Base-by-base conservation (phyloP, 768 basidiomycete genomes). In the Termitomyces sp. region DNA sequence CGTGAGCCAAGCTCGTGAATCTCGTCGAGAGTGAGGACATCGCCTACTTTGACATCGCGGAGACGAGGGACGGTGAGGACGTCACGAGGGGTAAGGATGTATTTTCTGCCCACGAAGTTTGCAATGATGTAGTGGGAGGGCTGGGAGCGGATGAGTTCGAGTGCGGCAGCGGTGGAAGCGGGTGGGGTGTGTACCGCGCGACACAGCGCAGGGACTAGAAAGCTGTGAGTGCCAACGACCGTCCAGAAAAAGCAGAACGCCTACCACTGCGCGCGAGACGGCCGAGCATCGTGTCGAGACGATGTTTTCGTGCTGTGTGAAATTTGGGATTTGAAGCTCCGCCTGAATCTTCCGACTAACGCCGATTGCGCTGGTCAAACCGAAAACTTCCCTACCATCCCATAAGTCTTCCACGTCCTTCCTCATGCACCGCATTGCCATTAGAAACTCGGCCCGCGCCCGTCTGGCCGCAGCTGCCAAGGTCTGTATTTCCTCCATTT, bases 1-100 rank as follows among this genome's bases (percentile, higher is more conserved):
- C 95, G 85, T 49, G 94, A 95, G 62, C 97, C 97, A 49, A 98
- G 82, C 71, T 98, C 96, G 67, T 95, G 86, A 56, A 99, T 88
- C 63, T 94, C 79, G 62, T 89, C 87, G 49, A 99, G 82, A 6
- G 79, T 73, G 54, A 98, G 79, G 44, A 88, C 78, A 66, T 96
- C 91, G 25, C 97, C 97, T 53, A 97, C 89, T 43, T 81, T 78
- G 59, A 89, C 84, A 67, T 90, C 86, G 65, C 88, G 89, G 48
- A 99, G 83, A 53, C 86, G 88, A 5, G 96, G 95, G 2, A 99
- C 85, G 55, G 97, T 98, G 67, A 99, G 85, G 63, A 95, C 71
- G 75, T 99, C 97, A 68, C 86, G 83, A 14, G 94, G 88, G 9
- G 96, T 83, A 23, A 99, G 79, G 62, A 98, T 84, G 73, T 97